Percentiles rank a stretch among this genome's conserved stretches.
These are phyloP conservation scores for Cichorium intybus DNA, from an alignment of 140 eudicot species.

Conservation along the genomic window DNA sequence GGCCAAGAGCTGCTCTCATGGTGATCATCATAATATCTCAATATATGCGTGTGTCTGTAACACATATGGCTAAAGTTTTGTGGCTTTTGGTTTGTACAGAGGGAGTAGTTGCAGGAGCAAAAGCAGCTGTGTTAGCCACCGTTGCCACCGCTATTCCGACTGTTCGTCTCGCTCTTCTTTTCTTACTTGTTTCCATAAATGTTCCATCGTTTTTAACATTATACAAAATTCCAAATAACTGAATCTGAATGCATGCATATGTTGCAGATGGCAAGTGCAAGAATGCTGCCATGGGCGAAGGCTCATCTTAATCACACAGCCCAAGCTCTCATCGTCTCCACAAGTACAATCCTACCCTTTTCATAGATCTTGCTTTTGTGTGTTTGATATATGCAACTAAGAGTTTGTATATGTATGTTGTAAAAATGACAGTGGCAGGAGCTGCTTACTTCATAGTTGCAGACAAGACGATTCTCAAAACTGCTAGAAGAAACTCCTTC, in stretches of 20 bases:
- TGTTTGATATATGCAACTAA: background rate
- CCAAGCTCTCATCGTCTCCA: conserved; percentile 91
- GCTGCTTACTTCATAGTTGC: conserved; percentile 79
- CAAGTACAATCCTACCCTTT: conserved; percentile 32
- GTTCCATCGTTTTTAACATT: background rate
- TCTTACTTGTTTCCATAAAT: background rate
- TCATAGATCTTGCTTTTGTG: background rate
- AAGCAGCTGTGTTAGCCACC: conserved; percentile 79
- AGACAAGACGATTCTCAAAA: conserved; percentile 66
- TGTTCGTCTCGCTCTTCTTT: conserved; percentile 23
- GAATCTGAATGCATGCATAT: background rate
- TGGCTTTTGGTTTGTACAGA: conserved; percentile 36
- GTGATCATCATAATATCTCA: conserved; percentile 27
- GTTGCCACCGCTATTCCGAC: conserved; percentile 96
- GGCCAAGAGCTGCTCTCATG: conserved; percentile 88
- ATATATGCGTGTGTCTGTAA: background rate
- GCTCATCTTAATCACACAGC: conserved; percentile 87
- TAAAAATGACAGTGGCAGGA: conserved; percentile 57
- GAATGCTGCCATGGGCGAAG: conserved; percentile 92
- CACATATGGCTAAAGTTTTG: background rate
- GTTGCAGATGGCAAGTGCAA: conserved; percentile 78
- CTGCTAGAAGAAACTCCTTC: conserved; percentile 69
- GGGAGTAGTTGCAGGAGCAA: conserved; percentile 95
- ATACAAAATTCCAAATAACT: background rate
- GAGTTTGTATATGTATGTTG: background rate